Evolutionary conservation across 352 stramenopile genomes (phyloP).

Genomic region (Globisporangium abappressorium): DNA sequence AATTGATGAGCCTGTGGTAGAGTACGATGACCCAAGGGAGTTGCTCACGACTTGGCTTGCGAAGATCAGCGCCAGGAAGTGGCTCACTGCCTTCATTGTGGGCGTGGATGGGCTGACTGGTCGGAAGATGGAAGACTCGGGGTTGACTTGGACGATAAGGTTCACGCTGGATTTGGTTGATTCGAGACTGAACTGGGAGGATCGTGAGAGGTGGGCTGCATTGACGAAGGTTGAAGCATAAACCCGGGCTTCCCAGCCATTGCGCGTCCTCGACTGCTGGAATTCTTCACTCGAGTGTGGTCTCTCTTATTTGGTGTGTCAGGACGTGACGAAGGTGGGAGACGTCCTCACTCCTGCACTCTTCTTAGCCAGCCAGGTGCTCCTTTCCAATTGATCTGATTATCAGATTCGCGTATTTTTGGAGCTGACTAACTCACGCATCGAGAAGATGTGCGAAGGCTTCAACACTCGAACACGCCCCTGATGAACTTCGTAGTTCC

Average conservation of each 20-base stretch:
- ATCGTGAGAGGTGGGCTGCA: not conserved
- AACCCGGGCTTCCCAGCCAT: not conserved
- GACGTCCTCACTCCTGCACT: not conserved
- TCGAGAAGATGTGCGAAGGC: not conserved
- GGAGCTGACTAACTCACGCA: too few relatives aligned
- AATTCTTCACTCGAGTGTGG: not conserved
- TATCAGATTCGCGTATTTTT: not conserved
- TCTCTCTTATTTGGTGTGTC: not conserved
- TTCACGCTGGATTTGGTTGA: not conserved
- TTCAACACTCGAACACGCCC: not conserved
- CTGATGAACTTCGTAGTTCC: not conserved
- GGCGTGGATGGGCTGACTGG: not conserved
- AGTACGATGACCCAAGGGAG: not conserved
- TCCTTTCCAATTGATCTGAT: not conserved
- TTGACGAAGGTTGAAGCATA: not conserved
- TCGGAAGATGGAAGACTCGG: not conserved
- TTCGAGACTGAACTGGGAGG: not conserved
- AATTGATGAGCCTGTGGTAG: constrained; percentile 8
- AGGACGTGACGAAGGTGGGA: not conserved
- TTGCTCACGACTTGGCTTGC: not conserved
- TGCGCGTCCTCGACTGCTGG: not conserved
- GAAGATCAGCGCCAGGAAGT: constrained; percentile 21
- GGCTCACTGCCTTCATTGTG: constrained; percentile 22
- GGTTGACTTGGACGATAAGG: constrained; percentile 6
- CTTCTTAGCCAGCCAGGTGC: not conserved